phyloP scores from a whole-genome alignment of 169 alveolate species.

The Plasmodium fragile region DNA sequence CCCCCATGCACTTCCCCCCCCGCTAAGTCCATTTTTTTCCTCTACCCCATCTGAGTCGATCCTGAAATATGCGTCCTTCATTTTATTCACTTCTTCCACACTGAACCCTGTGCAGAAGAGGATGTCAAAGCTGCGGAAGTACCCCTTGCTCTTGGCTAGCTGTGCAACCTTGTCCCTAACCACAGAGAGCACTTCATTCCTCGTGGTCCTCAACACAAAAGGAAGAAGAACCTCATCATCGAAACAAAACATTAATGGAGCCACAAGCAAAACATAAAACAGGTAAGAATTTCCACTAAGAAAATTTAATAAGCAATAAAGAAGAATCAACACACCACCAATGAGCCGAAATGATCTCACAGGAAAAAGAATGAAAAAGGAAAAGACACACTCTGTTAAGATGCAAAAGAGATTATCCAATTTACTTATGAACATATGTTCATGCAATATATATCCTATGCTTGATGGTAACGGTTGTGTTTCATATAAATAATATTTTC shows the following conservation, averaged over 20 bases:
- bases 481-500: conserved; percentile 54
- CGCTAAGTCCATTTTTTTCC: not conserved
- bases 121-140: conserved; percentile 33
- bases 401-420: conserved; percentile 60
- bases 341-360: conserved; percentile 39
- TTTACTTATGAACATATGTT: not conserved
- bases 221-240: conserved; percentile 39
- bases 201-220: conserved; percentile 16
- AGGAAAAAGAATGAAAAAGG: conserved; percentile 57
- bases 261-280: conserved; percentile 39
- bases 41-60: not conserved
- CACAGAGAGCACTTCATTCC: conserved; percentile 40
- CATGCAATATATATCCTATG: conserved; percentile 10
- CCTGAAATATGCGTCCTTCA: conserved; percentile 29
- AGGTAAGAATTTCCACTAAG: conserved; percentile 38
- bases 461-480: conserved; percentile 53
- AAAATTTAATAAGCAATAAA: conserved; percentile 48
- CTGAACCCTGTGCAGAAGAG: conserved; percentile 26
- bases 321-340: conserved; percentile 24
- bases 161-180: conserved; percentile 11
- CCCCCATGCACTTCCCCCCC: not conserved
- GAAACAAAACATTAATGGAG: conserved; percentile 70
- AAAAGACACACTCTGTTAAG: conserved; percentile 40
- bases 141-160: conserved; percentile 11
- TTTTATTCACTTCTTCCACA: conserved; percentile 25